Conservation (phyloP, 192 early-diverging fungal genomes). For the Gaertneriomyces semiglobifer region DNA sequence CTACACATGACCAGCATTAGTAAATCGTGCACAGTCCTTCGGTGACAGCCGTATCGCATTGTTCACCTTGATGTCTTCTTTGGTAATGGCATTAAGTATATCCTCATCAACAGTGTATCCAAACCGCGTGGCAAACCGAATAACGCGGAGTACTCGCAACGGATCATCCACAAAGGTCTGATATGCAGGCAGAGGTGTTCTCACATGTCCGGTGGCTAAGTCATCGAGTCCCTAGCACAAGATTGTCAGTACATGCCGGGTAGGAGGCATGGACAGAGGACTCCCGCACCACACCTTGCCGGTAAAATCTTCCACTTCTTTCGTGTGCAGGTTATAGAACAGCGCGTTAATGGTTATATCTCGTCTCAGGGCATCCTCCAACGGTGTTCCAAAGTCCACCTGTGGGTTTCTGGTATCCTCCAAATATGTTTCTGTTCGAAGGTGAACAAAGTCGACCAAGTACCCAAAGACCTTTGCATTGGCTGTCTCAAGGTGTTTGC, state of each 20-base stretch:
- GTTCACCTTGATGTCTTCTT: slow-evolving; percentile 51
- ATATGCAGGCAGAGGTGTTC: slow-evolving; percentile 85
- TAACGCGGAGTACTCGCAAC: slow-evolving; percentile 84
- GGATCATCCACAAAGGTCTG: slow-evolving; percentile 96
- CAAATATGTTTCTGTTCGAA: slow-evolving; percentile 87
- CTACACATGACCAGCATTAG: not conserved
- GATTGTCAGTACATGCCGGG: slow-evolving; percentile 1
- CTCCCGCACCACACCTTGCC: slow-evolving; percentile 10
- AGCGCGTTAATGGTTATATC: slow-evolving; percentile 97
- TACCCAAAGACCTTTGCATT: slow-evolving; percentile 76
- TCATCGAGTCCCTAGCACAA: slow-evolving; percentile 65
- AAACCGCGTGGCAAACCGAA: slow-evolving; percentile 94
- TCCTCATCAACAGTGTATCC: slow-evolving; percentile 69
- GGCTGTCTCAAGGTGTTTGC: slow-evolving; percentile 98
- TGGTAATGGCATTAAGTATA: slow-evolving; percentile 57
- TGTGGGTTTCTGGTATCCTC: slow-evolving; percentile 77
- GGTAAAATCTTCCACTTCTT: slow-evolving; percentile 26
- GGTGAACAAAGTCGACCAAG: slow-evolving; percentile 91
- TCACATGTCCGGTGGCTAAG: slow-evolving; percentile 63
- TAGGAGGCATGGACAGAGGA: not conserved
- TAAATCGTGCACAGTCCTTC: not conserved
- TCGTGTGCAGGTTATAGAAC: slow-evolving; percentile 92
- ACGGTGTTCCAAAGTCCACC: slow-evolving; percentile 78
- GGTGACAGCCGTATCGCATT: too few species aligned
- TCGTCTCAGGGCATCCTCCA: slow-evolving; percentile 87